Evolutionary conservation across 805 yeast genomes (phyloP).

Genomic region (Teunomyces funiuensis): DNA sequence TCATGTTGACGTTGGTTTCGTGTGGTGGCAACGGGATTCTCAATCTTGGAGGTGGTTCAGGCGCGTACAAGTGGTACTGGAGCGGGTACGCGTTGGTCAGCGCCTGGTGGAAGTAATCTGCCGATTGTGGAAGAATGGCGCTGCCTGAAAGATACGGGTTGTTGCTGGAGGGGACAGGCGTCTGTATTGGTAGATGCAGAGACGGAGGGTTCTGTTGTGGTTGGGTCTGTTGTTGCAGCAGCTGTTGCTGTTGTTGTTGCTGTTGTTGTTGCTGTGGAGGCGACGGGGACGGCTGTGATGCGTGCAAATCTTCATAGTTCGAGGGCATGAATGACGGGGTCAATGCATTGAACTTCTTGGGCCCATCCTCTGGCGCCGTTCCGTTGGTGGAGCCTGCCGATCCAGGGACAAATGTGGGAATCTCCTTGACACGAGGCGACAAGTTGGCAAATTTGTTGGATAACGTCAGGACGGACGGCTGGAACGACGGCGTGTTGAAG

Average conservation of each 20-base stretch:
- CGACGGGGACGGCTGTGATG: neutral
- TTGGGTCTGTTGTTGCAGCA: neutral
- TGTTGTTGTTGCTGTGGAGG: neutral
- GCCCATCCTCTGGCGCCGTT: conserved; percentile 15
- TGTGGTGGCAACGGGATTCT: conserved; percentile 61
- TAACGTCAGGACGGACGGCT: conserved; percentile 34
- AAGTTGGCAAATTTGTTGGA: conserved; percentile 42
- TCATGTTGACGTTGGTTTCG: conserved; percentile 64
- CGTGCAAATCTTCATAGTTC: conserved; percentile 1
- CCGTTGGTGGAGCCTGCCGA: conserved; percentile 4
- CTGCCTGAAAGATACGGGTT: conserved; percentile 23
- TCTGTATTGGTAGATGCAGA: conserved; percentile 1
- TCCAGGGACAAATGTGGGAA: conserved; percentile 51
- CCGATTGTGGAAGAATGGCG: conserved; percentile 15
- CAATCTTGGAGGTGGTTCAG: conserved; percentile 77
- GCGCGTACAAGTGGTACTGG: conserved; percentile 87
- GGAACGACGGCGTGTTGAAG: conserved; percentile 44
- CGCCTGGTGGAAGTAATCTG: conserved; percentile 21
- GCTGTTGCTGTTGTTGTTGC: neutral
- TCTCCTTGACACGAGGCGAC: conserved; percentile 49
- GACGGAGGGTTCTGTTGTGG: too few relatives aligned
- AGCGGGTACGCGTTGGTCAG: conserved; percentile 45
- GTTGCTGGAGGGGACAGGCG: conserved; percentile 2
- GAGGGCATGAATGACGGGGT: conserved; percentile 43
- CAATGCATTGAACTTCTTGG: conserved; percentile 34